phyloP scores from a whole-genome alignment of 768 basidiomycete genomes.

The Glaciozyma martinii region DNA sequence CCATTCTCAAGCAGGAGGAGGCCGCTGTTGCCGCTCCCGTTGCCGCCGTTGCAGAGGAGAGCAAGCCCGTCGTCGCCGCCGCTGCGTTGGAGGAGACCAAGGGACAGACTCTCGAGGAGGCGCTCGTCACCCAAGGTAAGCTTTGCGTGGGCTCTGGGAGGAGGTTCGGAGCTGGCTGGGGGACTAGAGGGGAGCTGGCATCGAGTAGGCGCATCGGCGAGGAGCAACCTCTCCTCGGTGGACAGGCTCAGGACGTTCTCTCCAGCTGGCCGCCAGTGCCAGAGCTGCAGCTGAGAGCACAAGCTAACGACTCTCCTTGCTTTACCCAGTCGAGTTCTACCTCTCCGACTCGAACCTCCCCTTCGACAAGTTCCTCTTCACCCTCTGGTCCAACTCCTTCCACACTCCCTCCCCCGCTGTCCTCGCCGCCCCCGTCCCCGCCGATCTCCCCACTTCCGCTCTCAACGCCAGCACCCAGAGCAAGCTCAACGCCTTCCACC shows the following conservation, averaged over 20 bases:
- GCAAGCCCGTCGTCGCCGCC: background rate
- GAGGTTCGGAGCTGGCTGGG: too few species aligned
- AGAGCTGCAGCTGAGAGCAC: background rate
- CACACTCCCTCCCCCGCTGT: conserved; percentile 25
- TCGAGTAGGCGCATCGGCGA: too few species aligned
- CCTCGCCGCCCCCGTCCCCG: conserved; percentile 20
- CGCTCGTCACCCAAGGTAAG: conserved; percentile 29
- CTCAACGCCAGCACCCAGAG: conserved; percentile 7
- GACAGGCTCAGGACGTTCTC: too few species aligned
- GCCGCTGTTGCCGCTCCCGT: background rate
- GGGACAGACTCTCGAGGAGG: conserved; percentile 7
- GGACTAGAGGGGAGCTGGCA: too few species aligned
- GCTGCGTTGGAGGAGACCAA: conserved; percentile 2
- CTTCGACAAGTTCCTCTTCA: conserved; percentile 33
- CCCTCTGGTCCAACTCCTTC: conserved; percentile 22
- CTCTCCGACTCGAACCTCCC: conserved; percentile 91
- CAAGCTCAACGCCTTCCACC: conserved; percentile 40
- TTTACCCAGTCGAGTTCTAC: conserved; percentile 75
- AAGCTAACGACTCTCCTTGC: background rate
- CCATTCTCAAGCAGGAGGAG: background rate
- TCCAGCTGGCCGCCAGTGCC: background rate
- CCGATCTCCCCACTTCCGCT: conserved; percentile 1
- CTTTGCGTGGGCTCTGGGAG: too few species aligned
- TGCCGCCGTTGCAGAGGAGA: background rate
- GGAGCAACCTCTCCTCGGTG: background rate